Percentiles rank a stretch among this genome's conserved stretches.
Evolutionary conservation across 768 basidiomycete genomes (phyloP).

Genomic region (Lentinus tigrinus): DNA sequence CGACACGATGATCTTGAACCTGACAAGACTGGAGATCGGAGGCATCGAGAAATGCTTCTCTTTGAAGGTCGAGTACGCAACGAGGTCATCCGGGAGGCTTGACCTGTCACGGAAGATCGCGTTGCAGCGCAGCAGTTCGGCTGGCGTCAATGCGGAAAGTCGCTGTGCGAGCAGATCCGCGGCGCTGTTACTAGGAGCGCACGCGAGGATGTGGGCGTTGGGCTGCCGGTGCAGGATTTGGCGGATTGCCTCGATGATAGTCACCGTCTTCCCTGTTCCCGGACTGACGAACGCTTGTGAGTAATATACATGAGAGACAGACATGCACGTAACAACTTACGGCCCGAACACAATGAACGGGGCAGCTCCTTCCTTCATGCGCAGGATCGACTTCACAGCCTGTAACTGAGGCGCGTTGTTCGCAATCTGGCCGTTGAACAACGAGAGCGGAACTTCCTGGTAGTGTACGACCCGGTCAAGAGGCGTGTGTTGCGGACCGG

Average conservation of each 20-base stretch:
- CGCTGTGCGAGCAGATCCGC: slow-evolving; percentile 56
- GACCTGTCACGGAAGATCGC: slow-evolving; percentile 45
- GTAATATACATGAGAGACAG: neutral
- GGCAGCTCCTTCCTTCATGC: slow-evolving; percentile 43
- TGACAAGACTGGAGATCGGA: slow-evolving; percentile 34
- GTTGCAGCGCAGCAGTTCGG: slow-evolving; percentile 55
- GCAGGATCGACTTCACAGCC: slow-evolving; percentile 48
- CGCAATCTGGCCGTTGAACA: slow-evolving; percentile 32
- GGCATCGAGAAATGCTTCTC: slow-evolving; percentile 43
- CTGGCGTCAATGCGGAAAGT: slow-evolving; percentile 34
- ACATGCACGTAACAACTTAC: slow-evolving; percentile 36
- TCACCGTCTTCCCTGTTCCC: slow-evolving; percentile 66
- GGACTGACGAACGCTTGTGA: slow-evolving; percentile 26
- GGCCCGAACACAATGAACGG: slow-evolving; percentile 66
- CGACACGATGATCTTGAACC: slow-evolving; percentile 54
- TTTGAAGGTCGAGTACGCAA: slow-evolving; percentile 39
- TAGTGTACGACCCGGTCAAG: neutral
- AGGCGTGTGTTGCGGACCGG: slow-evolving; percentile 21
- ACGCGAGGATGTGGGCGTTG: slow-evolving; percentile 51
- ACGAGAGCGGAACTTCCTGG: slow-evolving; percentile 22
- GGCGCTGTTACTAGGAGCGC: slow-evolving; percentile 68
- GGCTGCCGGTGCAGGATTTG: slow-evolving; percentile 48
- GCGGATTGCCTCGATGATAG: slow-evolving; percentile 58
- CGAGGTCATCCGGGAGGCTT: slow-evolving; percentile 38
- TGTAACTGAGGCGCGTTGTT: slow-evolving; percentile 49